A percentile compares a stretch with the other conserved stretches of the same genome.
These are phyloP conservation scores for Gastrolobium bilobum DNA, from an alignment of 306 rosid genomes.

Conservation along the genomic window DNA sequence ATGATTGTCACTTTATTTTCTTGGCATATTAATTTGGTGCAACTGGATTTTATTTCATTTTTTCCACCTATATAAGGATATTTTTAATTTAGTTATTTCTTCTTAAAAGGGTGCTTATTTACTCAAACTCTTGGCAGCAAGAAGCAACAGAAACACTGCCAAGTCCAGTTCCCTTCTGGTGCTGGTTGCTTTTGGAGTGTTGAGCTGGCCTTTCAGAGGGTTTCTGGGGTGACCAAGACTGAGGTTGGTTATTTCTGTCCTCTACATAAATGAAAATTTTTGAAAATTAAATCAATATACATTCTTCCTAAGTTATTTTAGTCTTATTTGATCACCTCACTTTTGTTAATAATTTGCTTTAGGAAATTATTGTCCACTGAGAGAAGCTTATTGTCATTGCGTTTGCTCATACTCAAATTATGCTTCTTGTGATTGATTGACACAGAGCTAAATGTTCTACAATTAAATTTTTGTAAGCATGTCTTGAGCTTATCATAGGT, in stretches of 20 bases:
- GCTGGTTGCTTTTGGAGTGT: constrained; percentile 99
- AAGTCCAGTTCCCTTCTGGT: constrained; percentile 37
- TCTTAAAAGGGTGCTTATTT: constrained; percentile 34
- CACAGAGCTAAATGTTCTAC: background rate
- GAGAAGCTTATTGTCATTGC: too few species aligned
- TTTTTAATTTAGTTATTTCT: constrained; percentile 4
- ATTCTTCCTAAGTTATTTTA: too few species aligned
- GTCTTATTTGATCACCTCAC: too few species aligned
- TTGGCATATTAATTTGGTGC: background rate
- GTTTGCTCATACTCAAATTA: constrained; percentile 28
- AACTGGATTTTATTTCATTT: background rate
- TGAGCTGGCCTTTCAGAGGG: constrained; percentile 86
- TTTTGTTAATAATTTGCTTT: too few species aligned
- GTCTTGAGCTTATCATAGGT: constrained; percentile 21
- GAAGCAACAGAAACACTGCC: constrained; percentile 46
- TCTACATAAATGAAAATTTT: too few species aligned
- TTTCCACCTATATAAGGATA: background rate
- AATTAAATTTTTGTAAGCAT: background rate
- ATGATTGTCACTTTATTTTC: background rate
- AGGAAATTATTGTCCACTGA: too few species aligned
- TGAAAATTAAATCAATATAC: too few species aligned
- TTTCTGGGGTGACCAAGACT: constrained; percentile 79
- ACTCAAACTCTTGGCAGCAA: constrained; percentile 58
- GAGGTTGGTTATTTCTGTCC: constrained; percentile 97
- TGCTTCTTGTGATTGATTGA: constrained; percentile 32